These are phyloP conservation scores for Anthostomella pinea DNA, from an alignment of 2,329 filamentous ascomycete species.

Conservation along the genomic window DNA sequence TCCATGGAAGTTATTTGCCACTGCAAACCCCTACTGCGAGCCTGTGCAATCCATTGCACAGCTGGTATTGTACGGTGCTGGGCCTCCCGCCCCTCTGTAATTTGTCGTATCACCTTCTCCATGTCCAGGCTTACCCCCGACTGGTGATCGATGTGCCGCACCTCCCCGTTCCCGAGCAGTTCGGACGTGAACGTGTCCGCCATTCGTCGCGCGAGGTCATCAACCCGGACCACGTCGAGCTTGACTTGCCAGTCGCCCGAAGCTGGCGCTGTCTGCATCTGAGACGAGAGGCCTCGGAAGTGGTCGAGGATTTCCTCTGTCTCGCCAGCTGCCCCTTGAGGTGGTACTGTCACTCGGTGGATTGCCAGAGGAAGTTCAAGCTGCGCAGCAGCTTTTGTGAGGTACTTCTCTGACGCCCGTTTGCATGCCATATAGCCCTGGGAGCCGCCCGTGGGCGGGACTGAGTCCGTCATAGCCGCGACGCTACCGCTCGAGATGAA, in stretches of 20 bases:
- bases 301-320: constrained; percentile 1
- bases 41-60: constrained; percentile 4
- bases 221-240: constrained; percentile 3
- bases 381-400: constrained; percentile 24
- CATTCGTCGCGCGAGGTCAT: neutral
- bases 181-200: neutral
- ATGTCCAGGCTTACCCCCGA: constrained; percentile 1
- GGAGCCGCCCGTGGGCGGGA: constrained; percentile 23
- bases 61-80: neutral
- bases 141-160: neutral
- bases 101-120: neutral
- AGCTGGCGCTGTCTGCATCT: neutral
- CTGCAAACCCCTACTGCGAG: constrained; percentile 1
- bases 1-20: constrained; percentile 6
- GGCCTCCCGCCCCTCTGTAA: neutral
- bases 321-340: neutral
- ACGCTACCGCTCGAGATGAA: constrained; percentile 10
- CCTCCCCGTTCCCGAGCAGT: neutral
- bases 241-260: neutral
- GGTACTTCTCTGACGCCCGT: constrained; percentile 34
- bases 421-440: constrained; percentile 35
- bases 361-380: constrained; percentile 24
- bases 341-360: constrained; percentile 21
- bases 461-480: constrained; percentile 49
- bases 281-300: neutral